Evolutionary conservation across 2,329 filamentous ascomycete species (phyloP), one percentile per base, ranked within the genome.

Genomic region (Claviceps sp.): DNA sequence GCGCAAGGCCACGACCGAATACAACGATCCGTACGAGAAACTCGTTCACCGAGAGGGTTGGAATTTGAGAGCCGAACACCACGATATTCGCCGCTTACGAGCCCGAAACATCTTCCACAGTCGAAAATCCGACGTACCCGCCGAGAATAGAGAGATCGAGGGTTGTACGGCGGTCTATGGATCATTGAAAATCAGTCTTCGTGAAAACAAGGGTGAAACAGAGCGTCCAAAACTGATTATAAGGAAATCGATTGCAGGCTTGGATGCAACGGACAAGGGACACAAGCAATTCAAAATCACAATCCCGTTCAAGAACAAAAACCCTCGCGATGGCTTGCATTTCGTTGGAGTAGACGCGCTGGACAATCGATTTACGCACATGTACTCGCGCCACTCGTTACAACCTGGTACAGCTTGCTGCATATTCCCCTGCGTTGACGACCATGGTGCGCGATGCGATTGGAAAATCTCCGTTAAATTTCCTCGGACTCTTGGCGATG

Each of bases 401-500:
- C 84, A 87, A 55, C 81, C 89, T 0, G 89, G 90, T 34, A 84
- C 82, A 17, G 84, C 89, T 1, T 91, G 84, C 47, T 90, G 85
- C 59, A 81, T 97, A 26, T 98, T 98, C 61, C 93, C 93, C 0
- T 97, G 93, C 65, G 77, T 97, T 50, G 93, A 98, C 64, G 87
- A 95, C 63, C 80, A 85, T 24, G 82, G 82, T 38, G 84, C 87
- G 53, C 80, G 89, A 52, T 91, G 85, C 62, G 82, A 84, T 11
- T 98, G 93, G 87, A 88, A 89, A 53, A 77, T 98, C 48, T 87
- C 87, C 2, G 84, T 98, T 62, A 89, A 85, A 53, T 91, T 85
- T 59, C 88, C 91, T 11, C 81, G 85, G 49, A 95, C 90, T 0
- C 73, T 98, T 0, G 90, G 90, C 5, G 89, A 96, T 70, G 85